Evolutionary conservation across 805 yeast genomes (phyloP).

Genomic region (Saccharomycopsis capsularis): DNA sequence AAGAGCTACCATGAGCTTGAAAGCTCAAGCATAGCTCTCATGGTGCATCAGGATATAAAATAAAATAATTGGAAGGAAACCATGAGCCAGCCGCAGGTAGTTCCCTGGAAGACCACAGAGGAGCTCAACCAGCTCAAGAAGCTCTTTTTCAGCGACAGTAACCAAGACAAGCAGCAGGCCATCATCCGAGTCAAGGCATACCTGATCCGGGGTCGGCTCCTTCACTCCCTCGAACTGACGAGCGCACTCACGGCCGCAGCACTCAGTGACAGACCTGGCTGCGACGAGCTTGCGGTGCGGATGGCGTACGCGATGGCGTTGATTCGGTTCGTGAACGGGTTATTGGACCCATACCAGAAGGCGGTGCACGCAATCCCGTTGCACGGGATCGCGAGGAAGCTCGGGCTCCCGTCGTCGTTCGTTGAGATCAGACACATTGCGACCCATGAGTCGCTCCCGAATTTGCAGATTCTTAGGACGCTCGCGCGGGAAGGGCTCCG

Average conservation of each 20-base stretch:
- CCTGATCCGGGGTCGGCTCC: constrained; percentile 53
- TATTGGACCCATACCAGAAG: constrained; percentile 81
- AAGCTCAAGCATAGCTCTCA: too few relatives aligned
- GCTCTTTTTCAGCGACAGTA: constrained; percentile 44
- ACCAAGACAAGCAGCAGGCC: constrained; percentile 35
- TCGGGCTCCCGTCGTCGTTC: constrained; percentile 69
- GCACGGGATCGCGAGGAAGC: constrained; percentile 59
- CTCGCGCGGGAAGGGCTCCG: constrained; percentile 52
- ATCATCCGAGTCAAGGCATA: constrained; percentile 47
- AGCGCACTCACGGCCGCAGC: constrained; percentile 47
- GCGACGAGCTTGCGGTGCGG: constrained; percentile 35
- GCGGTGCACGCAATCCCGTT: constrained; percentile 73
- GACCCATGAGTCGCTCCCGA: constrained; percentile 82
- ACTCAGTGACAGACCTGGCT: constrained; percentile 30
- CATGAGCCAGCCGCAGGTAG: constrained; percentile 28
- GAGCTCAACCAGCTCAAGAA: constrained; percentile 42
- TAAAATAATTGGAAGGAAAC: too few relatives aligned
- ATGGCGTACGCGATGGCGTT: constrained; percentile 65
- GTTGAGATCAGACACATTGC: constrained; percentile 88
- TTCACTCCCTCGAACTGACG: constrained; percentile 69
- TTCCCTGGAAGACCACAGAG: constrained; percentile 32
- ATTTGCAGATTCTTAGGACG: constrained; percentile 57
- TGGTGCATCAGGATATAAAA: too few relatives aligned
- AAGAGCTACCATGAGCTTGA: too few relatives aligned
- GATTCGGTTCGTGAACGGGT: constrained; percentile 84